A percentile compares a stretch with the other conserved stretches of the same genome.
phyloP scores from a whole-genome alignment of 139 green algal genomes.

The Picochlorum sp. region DNA sequence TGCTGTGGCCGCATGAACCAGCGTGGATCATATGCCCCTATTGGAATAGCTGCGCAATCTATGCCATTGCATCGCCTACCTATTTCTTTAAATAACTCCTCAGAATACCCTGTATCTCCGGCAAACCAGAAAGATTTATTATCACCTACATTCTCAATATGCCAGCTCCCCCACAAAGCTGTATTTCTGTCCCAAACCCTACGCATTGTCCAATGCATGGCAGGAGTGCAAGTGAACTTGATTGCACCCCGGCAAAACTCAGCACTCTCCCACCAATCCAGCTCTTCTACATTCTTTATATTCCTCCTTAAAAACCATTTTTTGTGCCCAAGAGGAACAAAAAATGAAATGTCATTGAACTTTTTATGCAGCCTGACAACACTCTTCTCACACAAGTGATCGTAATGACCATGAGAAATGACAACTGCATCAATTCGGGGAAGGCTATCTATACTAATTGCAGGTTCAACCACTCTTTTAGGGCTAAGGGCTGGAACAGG shows the following conservation, averaged over 20 bases:
- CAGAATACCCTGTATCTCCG: conserved; percentile 67
- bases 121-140: conserved; percentile 57
- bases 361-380: conserved; percentile 40
- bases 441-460: conserved; percentile 28
- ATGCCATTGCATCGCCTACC: conserved; percentile 52
- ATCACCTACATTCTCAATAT: conserved; percentile 15
- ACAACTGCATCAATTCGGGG: conserved; percentile 61
- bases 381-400: conserved; percentile 54
- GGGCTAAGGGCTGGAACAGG: conserved; percentile 32
- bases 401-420: conserved; percentile 55
- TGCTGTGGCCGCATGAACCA: conserved; percentile 54
- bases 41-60: conserved; percentile 44
- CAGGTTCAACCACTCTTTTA: conserved; percentile 33
- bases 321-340: conserved; percentile 58
- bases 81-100: conserved; percentile 54
- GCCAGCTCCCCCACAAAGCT: conserved; percentile 62
- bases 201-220: conserved; percentile 57
- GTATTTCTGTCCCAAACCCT: conserved; percentile 29
- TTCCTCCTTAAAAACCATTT: conserved; percentile 46
- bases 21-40: conserved; percentile 20
- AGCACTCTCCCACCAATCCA: conserved; percentile 63
- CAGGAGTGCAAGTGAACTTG: conserved; percentile 30
- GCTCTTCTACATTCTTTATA: conserved; percentile 51
- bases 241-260: conserved; percentile 7
- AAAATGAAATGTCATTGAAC: conserved; percentile 32